Conservation (phyloP, 129 eudicot genomes). For the Tagetes erecta region DNA sequence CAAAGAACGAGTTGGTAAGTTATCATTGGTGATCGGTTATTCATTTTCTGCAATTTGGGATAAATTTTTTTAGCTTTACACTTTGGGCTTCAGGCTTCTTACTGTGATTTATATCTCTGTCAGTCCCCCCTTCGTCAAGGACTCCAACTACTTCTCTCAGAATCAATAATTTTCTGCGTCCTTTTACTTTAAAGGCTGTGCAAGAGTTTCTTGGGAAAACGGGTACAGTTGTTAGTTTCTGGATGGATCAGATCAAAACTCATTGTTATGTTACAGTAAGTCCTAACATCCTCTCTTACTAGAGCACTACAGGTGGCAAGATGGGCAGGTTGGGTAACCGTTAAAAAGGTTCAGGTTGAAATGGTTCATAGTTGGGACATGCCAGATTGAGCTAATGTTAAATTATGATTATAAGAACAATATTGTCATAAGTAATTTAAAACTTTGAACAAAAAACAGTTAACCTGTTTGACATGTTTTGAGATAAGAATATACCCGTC, state of each 20-base stretch:
- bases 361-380: not conserved
- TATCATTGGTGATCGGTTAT: not conserved
- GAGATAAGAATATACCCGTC: not conserved
- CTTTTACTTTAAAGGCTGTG: constrained; percentile 92
- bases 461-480: not conserved
- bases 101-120: not conserved
- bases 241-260: constrained; percentile 99
- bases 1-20: constrained; percentile 83
- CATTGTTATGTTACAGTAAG: constrained; percentile 90
- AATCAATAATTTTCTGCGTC: constrained; percentile 83
- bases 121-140: constrained; percentile 78
- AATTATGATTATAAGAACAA: not conserved
- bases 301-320: constrained; percentile 2
- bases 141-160: constrained; percentile 71
- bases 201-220: constrained; percentile 93
- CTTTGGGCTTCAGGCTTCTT: not conserved
- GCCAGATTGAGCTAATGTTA: not conserved
- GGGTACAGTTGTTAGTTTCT: constrained; percentile 75
- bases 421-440: not conserved
- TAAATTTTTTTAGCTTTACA: not conserved
- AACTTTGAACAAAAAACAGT: not conserved
- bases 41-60: constrained; percentile 5
- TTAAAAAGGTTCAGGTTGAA: not conserved
- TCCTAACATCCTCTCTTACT: constrained; percentile 9
- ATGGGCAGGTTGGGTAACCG: not conserved